Evolutionary conservation across 805 yeast species (phyloP).

Genomic region (Nakazawaea anatomiae): DNA sequence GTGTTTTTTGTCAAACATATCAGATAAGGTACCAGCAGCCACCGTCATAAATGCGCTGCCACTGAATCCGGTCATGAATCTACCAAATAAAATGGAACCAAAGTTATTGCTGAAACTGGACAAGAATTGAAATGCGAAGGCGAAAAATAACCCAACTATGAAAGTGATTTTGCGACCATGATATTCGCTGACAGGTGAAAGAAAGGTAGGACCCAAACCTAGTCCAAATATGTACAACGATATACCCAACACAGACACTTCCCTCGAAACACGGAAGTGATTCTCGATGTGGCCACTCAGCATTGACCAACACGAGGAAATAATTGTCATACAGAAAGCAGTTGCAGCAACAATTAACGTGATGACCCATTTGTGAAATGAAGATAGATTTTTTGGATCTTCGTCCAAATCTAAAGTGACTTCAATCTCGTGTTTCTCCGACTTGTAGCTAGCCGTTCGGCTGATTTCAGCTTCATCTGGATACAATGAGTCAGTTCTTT

Average conservation of each 20-base stretch:
- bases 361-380: constrained; percentile 48
- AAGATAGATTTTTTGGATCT: constrained; percentile 27
- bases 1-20: constrained; percentile 53
- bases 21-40: constrained; percentile 75
- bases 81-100: constrained; percentile 56
- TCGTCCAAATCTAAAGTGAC: background rate
- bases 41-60: constrained; percentile 73
- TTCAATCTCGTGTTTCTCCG: constrained; percentile 1
- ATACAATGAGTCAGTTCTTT: background rate
- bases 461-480: constrained; percentile 1
- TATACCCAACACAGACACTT: constrained; percentile 54
- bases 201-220: constrained; percentile 55
- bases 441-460: background rate
- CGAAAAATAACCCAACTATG: constrained; percentile 38
- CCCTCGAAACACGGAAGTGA: constrained; percentile 46
- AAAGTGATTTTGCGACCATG: constrained; percentile 52
- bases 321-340: constrained; percentile 58
- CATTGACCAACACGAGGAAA: constrained; percentile 65
- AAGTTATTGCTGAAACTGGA: constrained; percentile 54
- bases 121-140: constrained; percentile 44
- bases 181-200: constrained; percentile 57
- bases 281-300: constrained; percentile 45
- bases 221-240: constrained; percentile 55
- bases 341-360: constrained; percentile 47
- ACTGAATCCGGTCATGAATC: constrained; percentile 65